phyloP scores from a whole-genome alignment of 106 monocot genomes.

The Vanilla planifolia region DNA sequence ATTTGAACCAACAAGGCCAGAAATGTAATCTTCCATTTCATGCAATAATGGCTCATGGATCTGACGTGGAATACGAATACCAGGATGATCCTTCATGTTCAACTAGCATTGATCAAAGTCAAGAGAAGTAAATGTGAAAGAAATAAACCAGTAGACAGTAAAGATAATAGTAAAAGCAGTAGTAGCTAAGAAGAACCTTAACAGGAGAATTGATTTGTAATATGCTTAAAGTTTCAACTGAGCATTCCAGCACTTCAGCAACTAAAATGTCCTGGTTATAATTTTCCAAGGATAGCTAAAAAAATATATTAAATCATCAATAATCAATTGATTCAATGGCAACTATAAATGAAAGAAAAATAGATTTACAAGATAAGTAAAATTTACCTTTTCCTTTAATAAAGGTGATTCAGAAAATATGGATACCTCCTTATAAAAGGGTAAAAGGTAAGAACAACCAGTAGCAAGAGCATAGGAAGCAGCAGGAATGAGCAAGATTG shows the following conservation, averaged over 20 bases:
- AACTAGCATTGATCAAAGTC: slow-evolving; percentile 15
- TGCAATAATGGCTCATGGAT: slow-evolving; percentile 40
- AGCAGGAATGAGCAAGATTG: slow-evolving; percentile 46
- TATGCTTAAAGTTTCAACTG: slow-evolving; percentile 57
- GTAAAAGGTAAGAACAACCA: slow-evolving; percentile 46
- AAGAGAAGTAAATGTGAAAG: background rate
- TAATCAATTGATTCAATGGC: background rate
- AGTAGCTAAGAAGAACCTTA: slow-evolving; percentile 31
- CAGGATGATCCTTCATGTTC: slow-evolving; percentile 9
- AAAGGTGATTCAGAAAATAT: slow-evolving; percentile 5
- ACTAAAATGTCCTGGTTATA: slow-evolving; percentile 8
- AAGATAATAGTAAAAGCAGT: slow-evolving; percentile 4
- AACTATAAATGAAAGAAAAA: background rate
- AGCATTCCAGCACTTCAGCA: slow-evolving; percentile 38
- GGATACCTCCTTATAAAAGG: slow-evolving; percentile 14
- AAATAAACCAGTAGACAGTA: background rate
- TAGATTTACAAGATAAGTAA: background rate
- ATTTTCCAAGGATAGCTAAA: slow-evolving; percentile 16
- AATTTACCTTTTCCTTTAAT: slow-evolving; percentile 26
- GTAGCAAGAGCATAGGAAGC: slow-evolving; percentile 60
- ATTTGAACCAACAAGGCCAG: slow-evolving; percentile 23
- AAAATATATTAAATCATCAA: background rate
- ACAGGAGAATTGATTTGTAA: slow-evolving; percentile 15
- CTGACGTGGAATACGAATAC: slow-evolving; percentile 45
- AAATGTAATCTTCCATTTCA: slow-evolving; percentile 54